phyloP scores from a whole-genome alignment of 139 green algal species.

The Picocystis salinarum region DNA sequence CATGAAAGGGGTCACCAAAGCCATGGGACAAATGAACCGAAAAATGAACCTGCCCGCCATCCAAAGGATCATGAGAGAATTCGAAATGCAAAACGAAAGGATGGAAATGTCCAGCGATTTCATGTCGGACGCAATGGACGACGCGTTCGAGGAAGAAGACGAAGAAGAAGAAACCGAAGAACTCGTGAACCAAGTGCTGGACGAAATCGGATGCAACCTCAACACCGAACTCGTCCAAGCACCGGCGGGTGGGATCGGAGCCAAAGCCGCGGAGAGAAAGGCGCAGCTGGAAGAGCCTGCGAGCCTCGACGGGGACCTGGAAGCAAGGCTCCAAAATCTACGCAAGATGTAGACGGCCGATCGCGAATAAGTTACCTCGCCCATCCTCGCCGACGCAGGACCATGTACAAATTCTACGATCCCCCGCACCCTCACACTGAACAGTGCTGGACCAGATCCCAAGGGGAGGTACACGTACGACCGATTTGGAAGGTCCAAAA shows the following conservation, averaged over 20 bases:
- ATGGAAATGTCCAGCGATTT: slow-evolving; percentile 97
- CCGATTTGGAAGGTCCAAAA: no score
- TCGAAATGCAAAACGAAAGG: slow-evolving; percentile 89
- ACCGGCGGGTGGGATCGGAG: no score
- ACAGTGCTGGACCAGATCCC: no score
- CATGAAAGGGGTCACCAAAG: slow-evolving; percentile 89
- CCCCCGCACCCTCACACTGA: no score
- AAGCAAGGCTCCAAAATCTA: slow-evolving; percentile 57
- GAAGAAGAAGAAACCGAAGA: slow-evolving; percentile 93
- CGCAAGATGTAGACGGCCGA: no score
- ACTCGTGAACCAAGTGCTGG: slow-evolving; percentile 73
- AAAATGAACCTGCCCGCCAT: slow-evolving; percentile 75
- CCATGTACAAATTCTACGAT: no score
- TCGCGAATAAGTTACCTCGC: no score
- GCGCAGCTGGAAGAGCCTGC: slow-evolving; percentile 6
- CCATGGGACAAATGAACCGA: slow-evolving; percentile 89
- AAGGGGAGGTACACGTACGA: no score
- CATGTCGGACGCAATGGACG: slow-evolving; percentile 89
- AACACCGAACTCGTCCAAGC: slow-evolving; percentile 23
- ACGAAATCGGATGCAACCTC: slow-evolving; percentile 70
- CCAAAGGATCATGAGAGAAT: slow-evolving; percentile 79
- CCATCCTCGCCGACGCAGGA: no score
- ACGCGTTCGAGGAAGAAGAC: slow-evolving; percentile 69
- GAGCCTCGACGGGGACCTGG: slow-evolving; percentile 58
- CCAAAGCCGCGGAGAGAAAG: no score